A percentile compares a stretch with the other conserved stretches of the same genome.
phyloP scores from a whole-genome alignment of 805 yeast genomes.

The Barnettozyma vustinii region DNA sequence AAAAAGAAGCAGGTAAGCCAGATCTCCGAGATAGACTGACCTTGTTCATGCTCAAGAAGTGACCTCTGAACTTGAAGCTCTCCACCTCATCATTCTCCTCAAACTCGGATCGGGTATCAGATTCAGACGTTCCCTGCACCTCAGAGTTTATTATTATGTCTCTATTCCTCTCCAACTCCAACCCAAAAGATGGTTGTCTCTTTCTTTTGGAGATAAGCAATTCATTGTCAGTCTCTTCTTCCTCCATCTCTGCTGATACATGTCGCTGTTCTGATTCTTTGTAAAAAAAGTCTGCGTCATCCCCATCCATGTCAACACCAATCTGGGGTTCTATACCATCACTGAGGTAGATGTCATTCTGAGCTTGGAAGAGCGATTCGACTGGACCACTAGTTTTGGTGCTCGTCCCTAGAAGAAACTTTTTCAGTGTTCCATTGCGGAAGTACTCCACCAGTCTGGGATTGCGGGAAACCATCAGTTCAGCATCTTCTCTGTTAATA shows the following conservation, averaged over 20 bases:
- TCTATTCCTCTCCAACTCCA: not conserved
- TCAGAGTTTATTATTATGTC: not conserved
- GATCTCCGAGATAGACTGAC: not conserved
- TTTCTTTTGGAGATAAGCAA: not conserved
- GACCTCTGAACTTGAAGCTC: not conserved
- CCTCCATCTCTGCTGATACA: not conserved
- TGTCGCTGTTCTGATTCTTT: not conserved
- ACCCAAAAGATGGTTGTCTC: not conserved
- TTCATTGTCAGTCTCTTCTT: not conserved
- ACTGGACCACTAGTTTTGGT: not conserved
- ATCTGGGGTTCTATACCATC: not conserved
- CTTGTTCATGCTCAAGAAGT: not conserved
- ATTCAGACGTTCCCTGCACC: not conserved
- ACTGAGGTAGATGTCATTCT: not conserved
- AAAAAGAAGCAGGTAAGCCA: slow-evolving; percentile 1
- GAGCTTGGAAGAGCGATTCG: not conserved
- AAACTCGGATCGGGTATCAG: not conserved
- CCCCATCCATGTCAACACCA: not conserved
- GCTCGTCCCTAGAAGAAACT: slow-evolving; percentile 7
- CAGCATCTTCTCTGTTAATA: slow-evolving; percentile 17
- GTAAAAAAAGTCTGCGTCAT: slow-evolving; percentile 1
- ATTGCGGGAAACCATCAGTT: slow-evolving; percentile 18
- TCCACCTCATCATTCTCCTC: not conserved
- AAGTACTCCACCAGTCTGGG: slow-evolving; percentile 24
- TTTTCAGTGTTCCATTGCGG: slow-evolving; percentile 23